These are phyloP conservation scores for Plasmodium billcollinsi DNA, from an alignment of 169 alveolate genomes.

Conservation along the genomic window DNA sequence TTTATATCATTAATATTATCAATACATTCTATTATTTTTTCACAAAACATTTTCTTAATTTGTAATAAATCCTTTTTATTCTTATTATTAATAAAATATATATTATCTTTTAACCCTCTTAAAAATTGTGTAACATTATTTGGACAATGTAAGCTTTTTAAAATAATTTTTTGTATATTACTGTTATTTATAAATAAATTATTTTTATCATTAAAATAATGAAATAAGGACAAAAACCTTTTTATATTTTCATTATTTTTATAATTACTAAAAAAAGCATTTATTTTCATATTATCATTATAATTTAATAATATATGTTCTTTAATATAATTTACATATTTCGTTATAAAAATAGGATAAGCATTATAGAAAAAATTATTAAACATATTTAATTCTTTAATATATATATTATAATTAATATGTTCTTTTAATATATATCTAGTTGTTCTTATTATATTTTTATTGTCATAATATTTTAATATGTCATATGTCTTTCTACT, in stretches of 20 bases:
- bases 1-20: conserved; percentile 59
- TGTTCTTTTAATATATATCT: conserved; percentile 66
- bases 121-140: conserved; percentile 22
- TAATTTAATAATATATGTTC: not conserved
- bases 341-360: conserved; percentile 49
- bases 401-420: conserved; percentile 29
- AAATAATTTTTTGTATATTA: no score
- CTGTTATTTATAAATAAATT: no score
- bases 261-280: not conserved
- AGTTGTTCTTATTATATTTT: conserved; percentile 57
- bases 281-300: not conserved
- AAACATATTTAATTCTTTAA: conserved; percentile 33
- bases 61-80: conserved; percentile 10
- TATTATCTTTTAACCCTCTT: conserved; percentile 26
- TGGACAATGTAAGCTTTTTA: conserved; percentile 16
- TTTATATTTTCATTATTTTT: conserved; percentile 15
- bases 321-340: conserved; percentile 25
- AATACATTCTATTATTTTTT: conserved; percentile 18
- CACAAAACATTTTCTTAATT: conserved; percentile 3
- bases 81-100: conserved; percentile 3
- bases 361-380: conserved; percentile 51
- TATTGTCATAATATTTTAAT: conserved; percentile 31
- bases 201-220: conserved; percentile 28
- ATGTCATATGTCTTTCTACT: conserved; percentile 10
- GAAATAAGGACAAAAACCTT: conserved; percentile 6